Percentiles rank a stretch among this genome's conserved stretches.
phyloP scores from a whole-genome alignment of 768 basidiomycete genomes.

The Floccularia luteovirens region DNA sequence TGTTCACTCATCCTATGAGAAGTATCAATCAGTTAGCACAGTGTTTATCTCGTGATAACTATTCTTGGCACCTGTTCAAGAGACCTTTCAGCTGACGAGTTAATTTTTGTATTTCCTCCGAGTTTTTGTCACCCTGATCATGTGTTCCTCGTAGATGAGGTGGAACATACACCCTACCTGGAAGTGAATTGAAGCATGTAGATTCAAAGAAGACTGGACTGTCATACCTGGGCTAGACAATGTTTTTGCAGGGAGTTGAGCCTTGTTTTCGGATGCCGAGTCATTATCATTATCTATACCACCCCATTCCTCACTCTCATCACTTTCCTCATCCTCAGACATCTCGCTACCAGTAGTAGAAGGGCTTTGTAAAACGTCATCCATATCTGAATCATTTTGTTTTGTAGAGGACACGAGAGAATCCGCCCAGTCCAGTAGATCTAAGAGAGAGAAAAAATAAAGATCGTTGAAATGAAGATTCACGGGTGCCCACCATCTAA shows the following conservation, averaged over 20 bases:
- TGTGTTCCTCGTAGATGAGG: constrained; percentile 58
- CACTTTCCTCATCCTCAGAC: constrained; percentile 15
- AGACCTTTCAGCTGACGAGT: constrained; percentile 77
- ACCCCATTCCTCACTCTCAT: constrained; percentile 25
- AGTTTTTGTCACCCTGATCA: constrained; percentile 16
- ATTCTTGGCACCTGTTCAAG: constrained; percentile 61
- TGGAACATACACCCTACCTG: constrained; percentile 61
- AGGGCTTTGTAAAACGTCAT: too few relatives aligned
- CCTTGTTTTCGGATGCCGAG: constrained; percentile 9
- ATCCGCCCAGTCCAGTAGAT: constrained; percentile 47
- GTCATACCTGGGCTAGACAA: not conserved
- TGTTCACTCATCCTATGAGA: constrained; percentile 78
- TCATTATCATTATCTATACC: constrained; percentile 22
- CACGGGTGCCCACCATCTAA: constrained; percentile 74
- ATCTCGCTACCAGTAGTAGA: constrained; percentile 19
- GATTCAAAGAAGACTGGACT: constrained; percentile 9
- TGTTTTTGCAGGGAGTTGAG: not conserved
- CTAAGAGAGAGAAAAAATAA: constrained; percentile 17
- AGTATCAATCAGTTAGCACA: not conserved
- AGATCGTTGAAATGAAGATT: not conserved
- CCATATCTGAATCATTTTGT: constrained; percentile 10
- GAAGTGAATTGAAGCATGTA: constrained; percentile 3
- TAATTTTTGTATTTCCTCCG: constrained; percentile 45
- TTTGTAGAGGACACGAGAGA: constrained; percentile 17
- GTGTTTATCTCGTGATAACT: not conserved